Conservation (phyloP, 805 yeast genomes). For the Maudiozyma serrabonitensis region DNA sequence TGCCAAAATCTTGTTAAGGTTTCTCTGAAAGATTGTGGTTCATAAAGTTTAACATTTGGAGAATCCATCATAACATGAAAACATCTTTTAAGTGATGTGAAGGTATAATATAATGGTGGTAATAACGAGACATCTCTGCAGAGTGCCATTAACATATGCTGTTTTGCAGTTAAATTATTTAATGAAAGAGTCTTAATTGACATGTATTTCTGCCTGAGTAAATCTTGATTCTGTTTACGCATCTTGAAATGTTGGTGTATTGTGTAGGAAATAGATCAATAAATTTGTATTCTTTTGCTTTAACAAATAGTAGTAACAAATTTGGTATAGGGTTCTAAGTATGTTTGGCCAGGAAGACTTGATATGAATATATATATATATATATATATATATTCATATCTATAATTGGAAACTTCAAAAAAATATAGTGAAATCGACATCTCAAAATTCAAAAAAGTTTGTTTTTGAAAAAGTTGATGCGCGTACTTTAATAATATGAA, state of each 20-base stretch:
- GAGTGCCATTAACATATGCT: slow-evolving; percentile 66
- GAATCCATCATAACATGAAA: slow-evolving; percentile 9
- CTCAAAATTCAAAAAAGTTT: too few species aligned
- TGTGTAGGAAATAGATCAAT: too few species aligned
- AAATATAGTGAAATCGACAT: too few species aligned
- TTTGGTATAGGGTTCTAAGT: too few species aligned
- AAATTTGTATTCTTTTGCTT: too few species aligned
- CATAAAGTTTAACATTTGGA: slow-evolving; percentile 16
- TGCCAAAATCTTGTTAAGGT: slow-evolving; percentile 16
- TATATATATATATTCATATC: too few species aligned
- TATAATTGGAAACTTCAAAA: too few species aligned
- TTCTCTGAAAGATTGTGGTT: slow-evolving; percentile 17
- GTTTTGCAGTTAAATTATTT: slow-evolving; percentile 61
- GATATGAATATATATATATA: too few species aligned
- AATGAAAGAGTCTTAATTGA: slow-evolving; percentile 53
- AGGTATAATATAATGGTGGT: slow-evolving; percentile 51
- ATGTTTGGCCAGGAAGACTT: too few species aligned
- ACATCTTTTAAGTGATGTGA: slow-evolving; percentile 32
- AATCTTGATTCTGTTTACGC: background rate
- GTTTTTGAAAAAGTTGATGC: too few species aligned
- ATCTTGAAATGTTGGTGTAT: background rate
- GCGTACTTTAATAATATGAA: too few species aligned
- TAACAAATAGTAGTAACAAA: too few species aligned
- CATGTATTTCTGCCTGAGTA: slow-evolving; percentile 8
- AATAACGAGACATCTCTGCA: slow-evolving; percentile 69